A percentile compares a stretch with the other conserved stretches of the same genome.
Conservation (phyloP, 225 moss, liverwort and hornwort species). For the Marchantia polymorpha region DNA sequence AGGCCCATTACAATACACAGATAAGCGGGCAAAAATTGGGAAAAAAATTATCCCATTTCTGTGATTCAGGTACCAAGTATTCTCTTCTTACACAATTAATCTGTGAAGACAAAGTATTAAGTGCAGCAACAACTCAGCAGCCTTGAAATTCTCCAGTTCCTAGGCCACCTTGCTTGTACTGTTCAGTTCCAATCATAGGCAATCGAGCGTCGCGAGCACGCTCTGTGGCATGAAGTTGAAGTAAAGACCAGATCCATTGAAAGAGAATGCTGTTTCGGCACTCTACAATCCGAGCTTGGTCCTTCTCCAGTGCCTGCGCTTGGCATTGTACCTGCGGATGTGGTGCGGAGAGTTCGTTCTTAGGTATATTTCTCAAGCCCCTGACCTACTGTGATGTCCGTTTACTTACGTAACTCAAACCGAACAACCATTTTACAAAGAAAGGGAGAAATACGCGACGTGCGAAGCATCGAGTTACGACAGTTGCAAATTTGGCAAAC, state of each 20-base stretch:
- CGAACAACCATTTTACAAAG: too few species aligned
- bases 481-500: too few species aligned
- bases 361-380: too few species aligned
- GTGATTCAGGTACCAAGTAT: conserved; percentile 1
- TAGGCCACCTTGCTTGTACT: background rate
- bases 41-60: conserved; percentile 9
- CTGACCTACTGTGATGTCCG: too few species aligned
- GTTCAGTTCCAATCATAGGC: background rate
- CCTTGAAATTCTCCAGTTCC: background rate
- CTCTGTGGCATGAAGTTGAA: conserved; percentile 4
- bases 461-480: too few species aligned
- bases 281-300: conserved; percentile 88
- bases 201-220: background rate
- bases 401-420: too few species aligned
- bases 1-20: too few species aligned
- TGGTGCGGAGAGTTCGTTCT: background rate
- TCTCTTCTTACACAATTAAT: conserved; percentile 14
- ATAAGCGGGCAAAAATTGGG: conserved; percentile 4
- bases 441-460: too few species aligned
- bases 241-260: background rate
- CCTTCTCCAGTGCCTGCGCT: conserved; percentile 95
- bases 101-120: background rate
- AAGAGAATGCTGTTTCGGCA: background rate
- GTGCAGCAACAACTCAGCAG: background rate
- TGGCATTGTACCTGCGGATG: conserved; percentile 76